phyloP scores from a whole-genome alignment of 495 filamentous ascomycete species.

The Penicillium dipodomyicola region DNA sequence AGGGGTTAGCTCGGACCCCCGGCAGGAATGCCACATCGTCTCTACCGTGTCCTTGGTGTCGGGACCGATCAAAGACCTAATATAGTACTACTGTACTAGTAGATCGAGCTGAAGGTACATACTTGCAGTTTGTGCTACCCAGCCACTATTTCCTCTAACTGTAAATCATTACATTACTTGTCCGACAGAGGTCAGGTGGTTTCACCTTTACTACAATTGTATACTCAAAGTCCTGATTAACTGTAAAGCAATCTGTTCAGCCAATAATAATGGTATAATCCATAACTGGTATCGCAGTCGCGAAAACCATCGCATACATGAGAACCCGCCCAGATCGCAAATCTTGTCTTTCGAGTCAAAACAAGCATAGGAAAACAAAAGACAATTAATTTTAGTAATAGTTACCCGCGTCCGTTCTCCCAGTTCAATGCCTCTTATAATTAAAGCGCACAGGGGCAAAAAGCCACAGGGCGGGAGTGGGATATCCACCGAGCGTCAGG shows the following conservation, averaged over 20 bases:
- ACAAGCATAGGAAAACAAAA: slow-evolving; percentile 1
- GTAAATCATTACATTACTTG: not conserved
- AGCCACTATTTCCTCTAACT: not conserved
- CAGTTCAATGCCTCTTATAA: not conserved
- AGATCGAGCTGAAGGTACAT: not conserved
- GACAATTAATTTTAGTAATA: slow-evolving; percentile 4
- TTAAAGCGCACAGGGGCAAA: not conserved
- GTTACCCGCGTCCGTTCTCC: not conserved
- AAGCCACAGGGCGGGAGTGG: not conserved
- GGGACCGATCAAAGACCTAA: not conserved
- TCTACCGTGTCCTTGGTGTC: not conserved
- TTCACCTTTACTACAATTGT: not conserved
- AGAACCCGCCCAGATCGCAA: slow-evolving; percentile 6
- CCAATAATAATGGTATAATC: slow-evolving; percentile 6
- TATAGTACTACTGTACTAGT: not conserved
- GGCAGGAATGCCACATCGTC: not conserved
- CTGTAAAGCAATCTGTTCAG: not conserved
- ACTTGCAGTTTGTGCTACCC: not conserved
- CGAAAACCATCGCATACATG: slow-evolving; percentile 7
- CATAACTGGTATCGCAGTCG: slow-evolving; percentile 1
- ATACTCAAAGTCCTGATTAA: not conserved
- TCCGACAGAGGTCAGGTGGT: not conserved
- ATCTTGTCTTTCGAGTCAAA: slow-evolving; percentile 9
- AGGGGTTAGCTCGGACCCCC: not conserved
- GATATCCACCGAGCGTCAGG: slow-evolving; percentile 6